Percentiles rank a stretch among this genome's conserved stretches.
phyloP scores from a whole-genome alignment of 78 protist species.

The Mastigamoeba balamuthi region DNA sequence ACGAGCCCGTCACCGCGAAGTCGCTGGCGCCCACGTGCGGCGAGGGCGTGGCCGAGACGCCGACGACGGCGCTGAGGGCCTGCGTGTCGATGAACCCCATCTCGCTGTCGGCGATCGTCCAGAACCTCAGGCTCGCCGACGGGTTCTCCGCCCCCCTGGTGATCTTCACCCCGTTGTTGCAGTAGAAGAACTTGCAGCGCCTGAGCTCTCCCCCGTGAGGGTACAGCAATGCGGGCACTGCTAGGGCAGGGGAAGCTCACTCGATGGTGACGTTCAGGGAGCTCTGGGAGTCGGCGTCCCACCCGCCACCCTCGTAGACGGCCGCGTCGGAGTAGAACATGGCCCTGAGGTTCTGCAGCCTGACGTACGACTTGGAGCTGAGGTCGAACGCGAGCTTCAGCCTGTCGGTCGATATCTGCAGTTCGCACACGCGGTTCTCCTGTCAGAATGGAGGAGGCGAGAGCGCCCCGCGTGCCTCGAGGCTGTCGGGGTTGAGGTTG shows the following conservation, averaged over 20 bases:
- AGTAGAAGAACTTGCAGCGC: neutral
- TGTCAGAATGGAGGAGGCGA: no score
- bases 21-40: neutral
- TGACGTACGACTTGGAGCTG: neutral
- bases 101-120: neutral
- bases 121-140: no score
- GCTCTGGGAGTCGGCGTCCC: neutral
- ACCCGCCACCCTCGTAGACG: neutral
- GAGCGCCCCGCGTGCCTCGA: no score
- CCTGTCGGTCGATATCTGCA: neutral
- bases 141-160: neutral
- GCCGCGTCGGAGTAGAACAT: neutral
- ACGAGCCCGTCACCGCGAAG: neutral
- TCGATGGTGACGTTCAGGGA: neutral
- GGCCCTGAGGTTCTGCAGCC: neutral
- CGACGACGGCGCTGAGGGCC: neutral
- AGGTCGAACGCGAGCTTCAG: neutral
- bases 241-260: neutral
- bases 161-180: neutral
- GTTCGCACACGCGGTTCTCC: no score
- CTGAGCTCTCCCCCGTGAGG: no score
- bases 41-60: neutral
- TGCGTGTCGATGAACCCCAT: neutral
- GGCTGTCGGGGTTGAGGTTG: no score
- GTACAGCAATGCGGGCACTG: neutral